Evolutionary conservation across 805 yeast genomes (phyloP), one percentile per base, ranked within the genome.

Genomic region (Brettanomyces custersianus): DNA sequence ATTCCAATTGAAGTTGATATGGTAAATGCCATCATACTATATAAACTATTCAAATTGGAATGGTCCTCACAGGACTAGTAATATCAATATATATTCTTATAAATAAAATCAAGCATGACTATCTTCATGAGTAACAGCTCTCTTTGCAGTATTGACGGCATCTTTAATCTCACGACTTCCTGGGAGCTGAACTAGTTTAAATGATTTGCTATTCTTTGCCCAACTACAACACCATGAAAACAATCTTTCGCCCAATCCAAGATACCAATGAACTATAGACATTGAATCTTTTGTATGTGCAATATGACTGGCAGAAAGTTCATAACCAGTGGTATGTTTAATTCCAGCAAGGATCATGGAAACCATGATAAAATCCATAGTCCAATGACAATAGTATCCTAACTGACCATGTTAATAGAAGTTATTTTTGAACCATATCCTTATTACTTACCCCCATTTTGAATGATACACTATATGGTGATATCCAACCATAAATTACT

Each of bases 281-380:
- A 58, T 44, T 15, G 69, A 57, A 39, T 69, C 74, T 17, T 52
- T 48, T 27, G 78, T 68, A 15, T 52, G 74, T 66, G 56, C 77
- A 54, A 41, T 46, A 36, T 38, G 29, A n/a, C 40, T 39, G 10
- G 51, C 46, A n/a, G 45, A 31, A 12, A 54, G 32, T 27, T 41
- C 55, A 59, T 78, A 64, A 0, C 96, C 96, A 0, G 95, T 82
- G 42, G 83, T 77, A 42, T 86, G 71, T 54, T 85, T 80, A 36
- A 88, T 70, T 3, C 95, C 95, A 0, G 96, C 95, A 30, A 90
- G 62, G 11, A 88, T 65, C 54, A 92, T 74, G 2, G 95, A 83
- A 7, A 85, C 63, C 39, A 88, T 64, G 3, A 88, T 74, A 43
- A 87, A 68, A 52, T 88, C 96, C 38, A 86, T 49, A 0, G 90